Conservation (phyloP, 768 basidiomycete species). For the Leccinum subtestaceum region DNA sequence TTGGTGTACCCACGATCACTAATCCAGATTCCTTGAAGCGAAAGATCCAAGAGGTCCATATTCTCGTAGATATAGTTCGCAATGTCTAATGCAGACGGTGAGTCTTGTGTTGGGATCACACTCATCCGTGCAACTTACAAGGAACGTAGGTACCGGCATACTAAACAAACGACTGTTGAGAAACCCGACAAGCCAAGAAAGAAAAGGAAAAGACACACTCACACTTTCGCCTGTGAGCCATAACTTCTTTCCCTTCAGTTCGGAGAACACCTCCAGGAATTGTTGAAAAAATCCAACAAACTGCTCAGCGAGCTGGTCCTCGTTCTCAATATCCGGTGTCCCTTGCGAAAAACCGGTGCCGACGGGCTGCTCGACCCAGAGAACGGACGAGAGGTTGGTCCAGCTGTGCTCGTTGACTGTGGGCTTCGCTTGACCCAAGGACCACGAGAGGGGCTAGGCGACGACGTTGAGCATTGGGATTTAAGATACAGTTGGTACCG, state of each 20-base stretch:
- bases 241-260: constrained; percentile 69
- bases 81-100: constrained; percentile 46
- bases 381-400: constrained; percentile 74
- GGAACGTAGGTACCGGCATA: constrained; percentile 73
- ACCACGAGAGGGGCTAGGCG: constrained; percentile 64
- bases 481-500: constrained; percentile 17
- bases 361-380: constrained; percentile 79
- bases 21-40: constrained; percentile 70
- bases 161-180: constrained; percentile 31
- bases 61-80: constrained; percentile 72
- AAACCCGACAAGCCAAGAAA: neutral
- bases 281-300: constrained; percentile 63
- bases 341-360: constrained; percentile 80
- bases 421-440: constrained; percentile 58
- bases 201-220: constrained; percentile 23
- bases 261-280: constrained; percentile 71
- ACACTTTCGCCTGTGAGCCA: constrained; percentile 76
- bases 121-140: constrained; percentile 39
- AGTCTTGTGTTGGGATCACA: constrained; percentile 11
- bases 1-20: constrained; percentile 53
- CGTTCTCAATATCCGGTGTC: constrained; percentile 55
- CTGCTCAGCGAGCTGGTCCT: constrained; percentile 56
- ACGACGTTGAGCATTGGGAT: neutral
- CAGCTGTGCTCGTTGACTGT: constrained; percentile 67
- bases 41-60: constrained; percentile 48